Percentiles rank a stretch among this genome's conserved stretches.
Evolutionary conservation across 202 grass and related monocot species (phyloP).

Genomic region (Alloteropsis angusta): DNA sequence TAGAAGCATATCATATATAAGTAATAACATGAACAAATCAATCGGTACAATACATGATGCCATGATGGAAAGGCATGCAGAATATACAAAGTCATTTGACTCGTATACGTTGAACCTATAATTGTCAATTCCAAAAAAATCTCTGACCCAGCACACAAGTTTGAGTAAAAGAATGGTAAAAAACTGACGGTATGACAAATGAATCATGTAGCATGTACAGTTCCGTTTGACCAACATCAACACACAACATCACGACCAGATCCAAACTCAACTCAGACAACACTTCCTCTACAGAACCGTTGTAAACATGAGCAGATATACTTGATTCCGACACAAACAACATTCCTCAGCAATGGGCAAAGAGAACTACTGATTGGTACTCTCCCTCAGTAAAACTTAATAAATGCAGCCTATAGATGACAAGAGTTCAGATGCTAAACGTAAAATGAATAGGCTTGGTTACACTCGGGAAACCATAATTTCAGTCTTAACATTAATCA

Average conservation of each 20-base stretch:
- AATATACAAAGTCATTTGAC: neutral
- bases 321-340: neutral
- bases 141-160: neutral
- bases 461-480: neutral
- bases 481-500: neutral
- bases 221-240: neutral
- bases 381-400: neutral
- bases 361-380: neutral
- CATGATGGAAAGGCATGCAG: conserved; percentile 8
- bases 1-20: conserved; percentile 21
- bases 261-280: neutral
- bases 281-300: neutral
- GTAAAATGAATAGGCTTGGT: neutral
- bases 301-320: neutral
- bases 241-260: neutral
- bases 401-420: neutral
- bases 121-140: conserved; percentile 10
- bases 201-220: neutral
- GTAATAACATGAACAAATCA: neutral
- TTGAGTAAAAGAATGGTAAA: neutral
- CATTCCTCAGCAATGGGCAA: neutral
- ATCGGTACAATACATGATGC: neutral
- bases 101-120: neutral
- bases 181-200: neutral
- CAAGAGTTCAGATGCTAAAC: neutral